These are phyloP conservation scores for Trichosporon sp. DNA, from an alignment of 1,284 basidiomycete genomes.

Conservation along the genomic window DNA sequence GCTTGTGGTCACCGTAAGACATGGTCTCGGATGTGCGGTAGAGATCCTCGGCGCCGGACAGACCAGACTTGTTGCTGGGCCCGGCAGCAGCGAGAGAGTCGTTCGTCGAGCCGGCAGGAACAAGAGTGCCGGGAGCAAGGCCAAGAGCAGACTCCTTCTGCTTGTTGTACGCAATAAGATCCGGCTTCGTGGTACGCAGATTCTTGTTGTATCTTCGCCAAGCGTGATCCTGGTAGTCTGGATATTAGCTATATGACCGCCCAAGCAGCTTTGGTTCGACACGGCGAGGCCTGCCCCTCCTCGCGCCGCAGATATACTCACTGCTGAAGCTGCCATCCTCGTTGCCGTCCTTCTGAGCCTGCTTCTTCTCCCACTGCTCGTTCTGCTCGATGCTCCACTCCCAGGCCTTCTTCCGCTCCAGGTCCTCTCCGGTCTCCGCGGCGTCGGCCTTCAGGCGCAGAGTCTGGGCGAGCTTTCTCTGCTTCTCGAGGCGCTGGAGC, in stretches of 20 bases:
- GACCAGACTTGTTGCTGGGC: constrained; percentile 24
- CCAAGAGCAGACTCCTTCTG: constrained; percentile 81
- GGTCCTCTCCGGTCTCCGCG: constrained; percentile 69
- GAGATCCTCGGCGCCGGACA: constrained; percentile 65
- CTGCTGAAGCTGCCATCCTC: constrained; percentile 53
- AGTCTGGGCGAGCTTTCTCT: constrained; percentile 81
- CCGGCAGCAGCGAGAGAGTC: constrained; percentile 33
- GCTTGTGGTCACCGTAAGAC: constrained; percentile 88
- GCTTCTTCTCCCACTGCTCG: constrained; percentile 86
- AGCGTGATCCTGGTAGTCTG: constrained; percentile 85
- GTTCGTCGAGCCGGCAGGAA: constrained; percentile 44
- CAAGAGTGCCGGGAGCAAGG: constrained; percentile 59
- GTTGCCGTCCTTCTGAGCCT: constrained; percentile 56
- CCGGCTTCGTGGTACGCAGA: constrained; percentile 76
- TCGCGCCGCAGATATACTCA: too few relatives aligned
- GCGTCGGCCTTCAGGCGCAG: constrained; percentile 80
- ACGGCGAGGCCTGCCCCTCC: too few relatives aligned
- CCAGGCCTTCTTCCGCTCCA: constrained; percentile 78
- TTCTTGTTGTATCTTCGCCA: constrained; percentile 86
- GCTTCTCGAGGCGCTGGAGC: constrained; percentile 71
- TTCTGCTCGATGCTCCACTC: constrained; percentile 92
- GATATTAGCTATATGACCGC: background rate
- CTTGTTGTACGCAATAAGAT: constrained; percentile 73
- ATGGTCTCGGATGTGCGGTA: constrained; percentile 87
- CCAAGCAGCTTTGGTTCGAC: too few relatives aligned